Evolutionary conservation across 371 early-diverging fungal species (phyloP), one percentile per base, ranked within the genome.

Genomic region (Syncephalastrum monosporum): DNA sequence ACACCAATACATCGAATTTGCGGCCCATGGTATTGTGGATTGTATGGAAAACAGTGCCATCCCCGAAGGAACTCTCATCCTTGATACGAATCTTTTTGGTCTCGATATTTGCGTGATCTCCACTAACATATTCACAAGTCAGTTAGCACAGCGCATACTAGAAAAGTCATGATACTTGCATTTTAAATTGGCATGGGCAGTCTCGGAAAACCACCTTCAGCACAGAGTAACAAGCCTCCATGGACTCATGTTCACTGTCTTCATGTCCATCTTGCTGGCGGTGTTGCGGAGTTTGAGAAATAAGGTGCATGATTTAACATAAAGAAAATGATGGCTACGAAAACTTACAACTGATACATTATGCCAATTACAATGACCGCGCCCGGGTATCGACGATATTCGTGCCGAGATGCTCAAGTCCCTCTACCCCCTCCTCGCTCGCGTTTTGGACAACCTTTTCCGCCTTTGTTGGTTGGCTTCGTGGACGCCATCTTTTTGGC

Each of bases 211-310:
- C 12, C 25, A 23, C 25, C 50, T 49, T 49, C 50, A 49, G 2
- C 1, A 49, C 16, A 5, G 25, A 27, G 10, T 49, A 49, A 15
- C 50, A 49, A 10, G 15, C 50, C 50, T 49, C 50, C 50, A 49
- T 25, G n/a, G 27, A 4, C 5, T 49, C 50, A 2, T 27, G 21
- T 49, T 49, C 50, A 23, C 50, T 49, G 0, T 49, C 50, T 5
- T 21, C 4, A 8, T 21, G 8, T 5, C 0, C 25, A 46, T 7
- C 29, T 6, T 29, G 29, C 29, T 29, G 29, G 29, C 7, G 7
- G 7, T 3, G 29, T 29, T 29, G 0, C 29, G 29, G 4, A 29
- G 7, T 3, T 3, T 29, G 0, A 29, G 3, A 4, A 4, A 29
- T 1, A 3, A 29, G 7, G 3, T 29, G 29, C 29, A 29, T 29